Percentiles rank a stretch among this genome's conserved stretches.
These are phyloP conservation scores for Exserohilum rostratum DNA, from an alignment of 2,329 filamentous ascomycete genomes.

Conservation along the genomic window DNA sequence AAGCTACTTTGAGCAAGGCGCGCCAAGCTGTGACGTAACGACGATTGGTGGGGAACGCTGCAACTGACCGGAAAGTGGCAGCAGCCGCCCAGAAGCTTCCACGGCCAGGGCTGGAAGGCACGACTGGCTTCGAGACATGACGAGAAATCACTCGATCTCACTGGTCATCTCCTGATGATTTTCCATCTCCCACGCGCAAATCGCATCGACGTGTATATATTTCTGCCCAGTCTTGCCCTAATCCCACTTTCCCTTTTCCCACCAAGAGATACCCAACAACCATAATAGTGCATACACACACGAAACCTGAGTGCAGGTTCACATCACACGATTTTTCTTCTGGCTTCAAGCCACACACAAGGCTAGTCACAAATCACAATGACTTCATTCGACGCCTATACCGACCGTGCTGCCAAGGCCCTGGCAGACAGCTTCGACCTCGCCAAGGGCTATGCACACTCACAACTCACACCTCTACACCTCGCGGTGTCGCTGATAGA, in stretches of 20 bases:
- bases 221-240: constrained; percentile 10
- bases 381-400: constrained; percentile 86
- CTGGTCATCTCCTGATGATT: constrained; percentile 31
- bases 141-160: constrained; percentile 34
- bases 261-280: constrained; percentile 22
- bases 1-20: background rate
- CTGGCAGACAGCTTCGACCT: constrained; percentile 86
- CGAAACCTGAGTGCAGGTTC: constrained; percentile 18
- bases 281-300: constrained; percentile 15
- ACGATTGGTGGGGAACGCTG: constrained; percentile 12
- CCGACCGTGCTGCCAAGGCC: constrained; percentile 88
- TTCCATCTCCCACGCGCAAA: constrained; percentile 9
- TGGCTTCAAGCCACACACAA: constrained; percentile 29
- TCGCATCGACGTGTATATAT: constrained; percentile 32
- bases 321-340: constrained; percentile 12
- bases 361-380: constrained; percentile 55
- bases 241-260: constrained; percentile 4
- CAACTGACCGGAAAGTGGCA: constrained; percentile 24
- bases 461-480: constrained; percentile 88
- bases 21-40: constrained; percentile 12
- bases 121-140: constrained; percentile 25
- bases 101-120: constrained; percentile 22
- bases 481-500: constrained; percentile 83
- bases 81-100: constrained; percentile 36
- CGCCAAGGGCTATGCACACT: constrained; percentile 87